A percentile compares a stretch with the other conserved stretches of the same genome.
Conservation (phyloP, 495 filamentous ascomycete genomes). For the Podospora didyma region DNA sequence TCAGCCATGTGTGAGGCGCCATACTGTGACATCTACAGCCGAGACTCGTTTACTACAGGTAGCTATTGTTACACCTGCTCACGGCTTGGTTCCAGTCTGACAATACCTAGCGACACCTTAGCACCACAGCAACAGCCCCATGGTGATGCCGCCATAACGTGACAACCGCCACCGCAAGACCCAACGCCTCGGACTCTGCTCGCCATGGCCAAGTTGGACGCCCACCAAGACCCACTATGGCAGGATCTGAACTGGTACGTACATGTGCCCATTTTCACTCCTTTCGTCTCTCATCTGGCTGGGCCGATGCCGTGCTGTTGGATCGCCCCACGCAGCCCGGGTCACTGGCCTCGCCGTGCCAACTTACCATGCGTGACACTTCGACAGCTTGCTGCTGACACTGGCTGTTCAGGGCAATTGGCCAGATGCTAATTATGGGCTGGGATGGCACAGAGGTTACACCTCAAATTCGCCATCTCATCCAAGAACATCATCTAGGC, state of each 20-base stretch:
- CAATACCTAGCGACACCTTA: neutral
- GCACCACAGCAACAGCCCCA: neutral
- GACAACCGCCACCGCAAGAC: constrained; percentile 13
- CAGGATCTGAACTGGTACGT: constrained; percentile 61
- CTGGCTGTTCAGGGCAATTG: constrained; percentile 54
- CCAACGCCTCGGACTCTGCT: constrained; percentile 4
- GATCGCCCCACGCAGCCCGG: neutral
- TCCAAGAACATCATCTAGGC: constrained; percentile 78
- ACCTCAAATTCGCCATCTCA: constrained; percentile 77
- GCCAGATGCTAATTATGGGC: constrained; percentile 93
- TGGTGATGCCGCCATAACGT: constrained; percentile 19
- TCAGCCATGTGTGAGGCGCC: too few species aligned
- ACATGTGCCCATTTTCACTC: constrained; percentile 1
- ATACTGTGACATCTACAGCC: too few species aligned
- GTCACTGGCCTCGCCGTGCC: neutral
- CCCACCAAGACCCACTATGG: constrained; percentile 63
- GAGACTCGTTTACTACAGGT: too few species aligned
- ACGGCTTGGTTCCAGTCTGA: neutral
- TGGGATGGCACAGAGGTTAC: constrained; percentile 88
- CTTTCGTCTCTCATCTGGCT: neutral
- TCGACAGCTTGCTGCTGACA: neutral
- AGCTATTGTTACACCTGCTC: constrained; percentile 11
- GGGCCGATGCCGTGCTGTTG: constrained; percentile 9
- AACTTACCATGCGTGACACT: neutral
- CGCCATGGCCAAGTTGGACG: constrained; percentile 42